Evolutionary conservation across 139 green algal genomes (phyloP).

Genomic region (Nannochloris sp.): DNA sequence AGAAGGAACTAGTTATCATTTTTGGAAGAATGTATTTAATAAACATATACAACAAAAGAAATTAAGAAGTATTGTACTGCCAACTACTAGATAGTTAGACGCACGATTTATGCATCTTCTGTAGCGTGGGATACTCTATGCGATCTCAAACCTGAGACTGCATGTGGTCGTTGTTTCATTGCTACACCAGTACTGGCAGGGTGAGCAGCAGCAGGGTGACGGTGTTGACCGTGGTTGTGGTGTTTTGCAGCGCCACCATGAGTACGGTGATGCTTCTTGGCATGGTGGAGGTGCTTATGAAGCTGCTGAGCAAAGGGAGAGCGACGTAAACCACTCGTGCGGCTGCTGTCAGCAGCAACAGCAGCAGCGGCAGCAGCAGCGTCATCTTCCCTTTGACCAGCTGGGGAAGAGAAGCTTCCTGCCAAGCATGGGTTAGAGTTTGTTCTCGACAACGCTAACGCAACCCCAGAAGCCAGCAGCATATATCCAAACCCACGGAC

Average conservation of each 20-base stretch:
- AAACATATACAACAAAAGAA: not conserved
- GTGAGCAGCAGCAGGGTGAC: not conserved
- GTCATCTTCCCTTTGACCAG: not conserved
- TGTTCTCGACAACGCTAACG: conserved; percentile 18
- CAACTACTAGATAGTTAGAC: not conserved
- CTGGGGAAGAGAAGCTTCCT: not conserved
- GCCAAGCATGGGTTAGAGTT: not conserved
- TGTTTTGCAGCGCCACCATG: not conserved
- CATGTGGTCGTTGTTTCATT: not conserved
- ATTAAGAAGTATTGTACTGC: not conserved
- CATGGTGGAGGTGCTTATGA: not conserved
- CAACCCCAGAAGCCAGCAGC: conserved; percentile 30
- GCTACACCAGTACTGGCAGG: not conserved
- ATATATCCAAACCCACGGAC: conserved; percentile 20
- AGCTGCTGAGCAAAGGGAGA: too few species aligned
- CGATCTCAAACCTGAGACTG: not conserved
- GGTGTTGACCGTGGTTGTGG: not conserved
- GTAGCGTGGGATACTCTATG: not conserved
- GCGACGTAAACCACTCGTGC: not conserved
- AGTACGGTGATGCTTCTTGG: not conserved
- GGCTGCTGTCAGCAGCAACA: not conserved
- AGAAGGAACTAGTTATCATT: not conserved
- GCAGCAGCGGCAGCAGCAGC: not conserved
- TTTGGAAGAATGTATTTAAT: not conserved
- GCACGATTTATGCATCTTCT: not conserved